Evolutionary conservation across 805 yeast species (phyloP).

Genomic region (Metahyphopichia silvanorum): DNA sequence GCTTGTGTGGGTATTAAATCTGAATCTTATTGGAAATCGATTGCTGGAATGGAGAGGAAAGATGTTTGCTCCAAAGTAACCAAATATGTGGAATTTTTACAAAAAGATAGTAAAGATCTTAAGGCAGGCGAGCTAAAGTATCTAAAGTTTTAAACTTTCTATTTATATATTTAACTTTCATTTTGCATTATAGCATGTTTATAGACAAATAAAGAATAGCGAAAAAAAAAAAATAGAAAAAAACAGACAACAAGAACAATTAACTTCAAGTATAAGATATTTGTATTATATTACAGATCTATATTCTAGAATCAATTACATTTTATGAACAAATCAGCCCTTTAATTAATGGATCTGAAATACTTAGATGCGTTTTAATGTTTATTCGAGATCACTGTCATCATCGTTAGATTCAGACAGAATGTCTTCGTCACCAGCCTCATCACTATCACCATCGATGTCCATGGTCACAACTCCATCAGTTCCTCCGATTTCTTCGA

Average conservation of each 20-base stretch:
- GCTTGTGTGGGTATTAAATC: conserved; percentile 20
- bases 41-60: conserved; percentile 9
- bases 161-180: no score
- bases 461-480: conserved; percentile 5
- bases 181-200: conserved; percentile 1
- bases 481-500: conserved; percentile 47
- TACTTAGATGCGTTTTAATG: no score
- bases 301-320: no score
- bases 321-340: no score
- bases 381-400: no score
- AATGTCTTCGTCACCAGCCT: conserved; percentile 8
- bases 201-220: no score
- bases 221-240: conserved; percentile 1
- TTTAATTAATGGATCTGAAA: no score
- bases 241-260: background rate
- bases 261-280: no score
- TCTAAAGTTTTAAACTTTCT: background rate
- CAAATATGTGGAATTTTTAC: conserved; percentile 16
- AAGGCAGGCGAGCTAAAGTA: conserved; percentile 6
- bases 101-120: conserved; percentile 10
- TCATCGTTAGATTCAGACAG: conserved; percentile 8
- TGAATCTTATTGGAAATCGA: conserved; percentile 15
- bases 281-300: no score
- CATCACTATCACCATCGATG: conserved; percentile 5
- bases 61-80: conserved; percentile 15